Percentiles rank a stretch among this genome's conserved stretches.
These are phyloP conservation scores for Neopestalotiopsis rosae DNA, from an alignment of 2,329 filamentous ascomycete genomes.

Conservation along the genomic window DNA sequence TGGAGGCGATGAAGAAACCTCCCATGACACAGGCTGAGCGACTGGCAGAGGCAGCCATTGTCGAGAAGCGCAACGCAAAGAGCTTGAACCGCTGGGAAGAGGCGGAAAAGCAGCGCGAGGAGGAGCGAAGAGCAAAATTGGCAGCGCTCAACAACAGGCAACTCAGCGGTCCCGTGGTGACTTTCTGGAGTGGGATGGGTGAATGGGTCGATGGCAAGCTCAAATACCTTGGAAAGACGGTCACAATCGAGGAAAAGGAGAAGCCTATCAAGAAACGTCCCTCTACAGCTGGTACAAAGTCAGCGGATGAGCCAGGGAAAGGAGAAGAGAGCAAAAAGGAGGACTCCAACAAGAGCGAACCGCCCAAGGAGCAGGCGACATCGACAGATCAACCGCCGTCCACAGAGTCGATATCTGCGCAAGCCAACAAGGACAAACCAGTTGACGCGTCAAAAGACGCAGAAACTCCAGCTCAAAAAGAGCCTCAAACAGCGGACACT, in stretches of 20 bases:
- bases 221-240: conserved; percentile 70
- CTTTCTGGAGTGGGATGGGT: conserved; percentile 91
- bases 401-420: background rate
- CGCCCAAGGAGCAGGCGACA: background rate
- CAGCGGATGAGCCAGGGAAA: conserved; percentile 21
- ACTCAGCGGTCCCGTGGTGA: conserved; percentile 86
- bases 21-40: conserved; percentile 88
- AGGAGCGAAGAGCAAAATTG: conserved; percentile 80
- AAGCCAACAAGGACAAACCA: background rate
- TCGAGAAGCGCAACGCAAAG: conserved; percentile 87
- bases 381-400: background rate
- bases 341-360: background rate
- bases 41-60: conserved; percentile 78
- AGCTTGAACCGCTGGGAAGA: conserved; percentile 94
- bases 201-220: conserved; percentile 80
- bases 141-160: conserved; percentile 88
- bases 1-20: conserved; percentile 77
- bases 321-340: conserved; percentile 35
- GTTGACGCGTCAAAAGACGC: background rate
- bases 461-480: background rate
- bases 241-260: conserved; percentile 67
- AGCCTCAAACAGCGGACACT: background rate
- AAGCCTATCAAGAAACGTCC: conserved; percentile 58
- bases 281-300: conserved; percentile 31
- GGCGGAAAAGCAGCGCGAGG: conserved; percentile 86